These are phyloP conservation scores for Cylindrotheca fusiformis DNA, from an alignment of 108 stramenopile genomes.

Conservation along the genomic window DNA sequence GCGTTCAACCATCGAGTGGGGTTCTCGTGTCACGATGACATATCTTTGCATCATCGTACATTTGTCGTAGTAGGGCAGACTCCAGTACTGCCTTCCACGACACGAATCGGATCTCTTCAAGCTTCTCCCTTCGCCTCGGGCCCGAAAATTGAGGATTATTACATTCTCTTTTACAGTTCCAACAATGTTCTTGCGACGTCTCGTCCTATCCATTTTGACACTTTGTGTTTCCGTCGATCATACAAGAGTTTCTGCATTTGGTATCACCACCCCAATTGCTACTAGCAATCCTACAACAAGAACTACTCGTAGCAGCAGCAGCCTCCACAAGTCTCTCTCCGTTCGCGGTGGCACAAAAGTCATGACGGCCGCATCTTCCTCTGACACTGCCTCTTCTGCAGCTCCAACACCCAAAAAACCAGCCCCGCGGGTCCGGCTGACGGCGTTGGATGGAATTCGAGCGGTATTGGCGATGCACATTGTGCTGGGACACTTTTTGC, in stretches of 20 bases:
- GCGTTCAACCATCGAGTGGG: too few relatives aligned
- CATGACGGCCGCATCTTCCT: slow-evolving; percentile 1
- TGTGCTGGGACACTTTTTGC: slow-evolving; percentile 41
- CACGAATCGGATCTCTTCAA: background rate
- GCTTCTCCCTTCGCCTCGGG: background rate
- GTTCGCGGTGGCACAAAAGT: background rate
- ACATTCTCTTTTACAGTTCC: slow-evolving; percentile 4
- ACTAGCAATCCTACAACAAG: background rate
- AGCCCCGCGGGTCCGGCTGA: slow-evolving; percentile 31
- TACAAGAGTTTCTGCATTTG: slow-evolving; percentile 25
- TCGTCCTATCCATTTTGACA: slow-evolving; percentile 8
- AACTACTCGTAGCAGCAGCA: background rate
- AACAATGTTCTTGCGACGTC: slow-evolving; percentile 13
- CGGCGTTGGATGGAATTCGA: slow-evolving; percentile 45
- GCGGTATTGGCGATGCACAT: slow-evolving; percentile 33
- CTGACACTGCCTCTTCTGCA: background rate
- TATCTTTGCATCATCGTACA: too few relatives aligned
- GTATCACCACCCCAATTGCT: slow-evolving; percentile 2
- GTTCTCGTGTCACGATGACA: too few relatives aligned
- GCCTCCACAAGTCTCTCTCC: background rate
- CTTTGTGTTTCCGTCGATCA: slow-evolving; percentile 12
- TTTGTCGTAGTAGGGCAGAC: too few relatives aligned
- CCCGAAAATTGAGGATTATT: background rate
- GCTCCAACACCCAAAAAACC: background rate
- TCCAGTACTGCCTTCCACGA: too few relatives aligned